phyloP scores from a whole-genome alignment of 805 yeast genomes.

The Cyberlindnera subsufficiens region DNA sequence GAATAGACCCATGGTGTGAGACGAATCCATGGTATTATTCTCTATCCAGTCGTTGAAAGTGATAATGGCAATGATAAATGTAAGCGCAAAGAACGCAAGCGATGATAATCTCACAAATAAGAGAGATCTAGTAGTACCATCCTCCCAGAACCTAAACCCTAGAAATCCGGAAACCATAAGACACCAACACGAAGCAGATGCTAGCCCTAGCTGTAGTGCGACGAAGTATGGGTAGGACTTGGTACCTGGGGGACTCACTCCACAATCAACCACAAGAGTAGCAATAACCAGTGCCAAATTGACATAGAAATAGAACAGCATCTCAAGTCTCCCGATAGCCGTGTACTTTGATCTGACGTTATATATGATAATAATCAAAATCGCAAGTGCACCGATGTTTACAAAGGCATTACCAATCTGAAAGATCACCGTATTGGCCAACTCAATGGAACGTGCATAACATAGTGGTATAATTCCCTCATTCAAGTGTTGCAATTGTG shows the following conservation, averaged over 20 bases:
- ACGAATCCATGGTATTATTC: constrained; percentile 35
- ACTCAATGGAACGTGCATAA: constrained; percentile 77
- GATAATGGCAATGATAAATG: constrained; percentile 61
- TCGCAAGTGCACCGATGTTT: constrained; percentile 66
- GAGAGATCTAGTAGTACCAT: constrained; percentile 71
- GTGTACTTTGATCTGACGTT: constrained; percentile 82
- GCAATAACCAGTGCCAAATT: constrained; percentile 52
- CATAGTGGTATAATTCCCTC: constrained; percentile 72
- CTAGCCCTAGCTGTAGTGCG: constrained; percentile 69
- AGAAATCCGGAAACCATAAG: constrained; percentile 69
- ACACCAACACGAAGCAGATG: constrained; percentile 66
- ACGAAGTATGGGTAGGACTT: constrained; percentile 75
- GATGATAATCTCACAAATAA: constrained; percentile 47
- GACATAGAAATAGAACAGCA: constrained; percentile 65
- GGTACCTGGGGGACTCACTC: constrained; percentile 86
- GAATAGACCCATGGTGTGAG: constrained; percentile 63
- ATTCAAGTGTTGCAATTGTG: constrained; percentile 27
- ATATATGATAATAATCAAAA: constrained; percentile 65
- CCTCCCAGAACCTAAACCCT: constrained; percentile 92
- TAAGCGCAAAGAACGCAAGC: constrained; percentile 51
- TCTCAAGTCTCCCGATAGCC: constrained; percentile 89
- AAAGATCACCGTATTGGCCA: constrained; percentile 89
- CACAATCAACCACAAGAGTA: constrained; percentile 80
- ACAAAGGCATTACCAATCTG: constrained; percentile 84
- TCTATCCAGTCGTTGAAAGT: constrained; percentile 68